Conservation (phyloP, 805 yeast genomes). For the Pichia paraexigua region DNA sequence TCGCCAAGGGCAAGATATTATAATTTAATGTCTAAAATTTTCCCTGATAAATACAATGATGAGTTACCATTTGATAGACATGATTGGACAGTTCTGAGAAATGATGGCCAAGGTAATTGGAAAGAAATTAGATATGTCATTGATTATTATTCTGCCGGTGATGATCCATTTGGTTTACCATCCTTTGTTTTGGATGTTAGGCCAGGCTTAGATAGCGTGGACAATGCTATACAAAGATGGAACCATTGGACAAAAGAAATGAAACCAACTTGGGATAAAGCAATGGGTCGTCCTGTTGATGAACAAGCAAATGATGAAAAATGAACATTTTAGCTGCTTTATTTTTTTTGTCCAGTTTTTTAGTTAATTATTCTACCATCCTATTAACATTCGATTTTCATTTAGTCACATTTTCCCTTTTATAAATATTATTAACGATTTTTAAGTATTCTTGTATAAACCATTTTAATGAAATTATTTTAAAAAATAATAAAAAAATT, state of each 20-base stretch:
- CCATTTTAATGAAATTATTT: not conserved
- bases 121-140: conserved; percentile 80
- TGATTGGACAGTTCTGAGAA: conserved; percentile 93
- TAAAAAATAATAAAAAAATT: not conserved
- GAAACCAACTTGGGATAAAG: conserved; percentile 58
- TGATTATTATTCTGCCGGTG: conserved; percentile 91
- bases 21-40: conserved; percentile 53
- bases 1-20: conserved; percentile 79
- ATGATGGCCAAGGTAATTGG: conserved; percentile 46
- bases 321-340: not conserved
- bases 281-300: conserved; percentile 46
- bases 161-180: conserved; percentile 83
- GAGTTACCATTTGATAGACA: conserved; percentile 96
- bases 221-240: conserved; percentile 61
- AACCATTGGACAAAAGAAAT: conserved; percentile 45
- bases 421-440: not conserved
- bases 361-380: not conserved
- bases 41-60: conserved; percentile 64
- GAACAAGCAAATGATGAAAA: not conserved
- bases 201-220: conserved; percentile 76
- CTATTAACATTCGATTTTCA: not conserved
- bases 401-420: not conserved
- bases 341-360: not conserved
- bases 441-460: not conserved
- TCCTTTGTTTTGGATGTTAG: conserved; percentile 89